Conservation (phyloP, 345 rosid genomes). For the Atalantia buxifolia region DNA sequence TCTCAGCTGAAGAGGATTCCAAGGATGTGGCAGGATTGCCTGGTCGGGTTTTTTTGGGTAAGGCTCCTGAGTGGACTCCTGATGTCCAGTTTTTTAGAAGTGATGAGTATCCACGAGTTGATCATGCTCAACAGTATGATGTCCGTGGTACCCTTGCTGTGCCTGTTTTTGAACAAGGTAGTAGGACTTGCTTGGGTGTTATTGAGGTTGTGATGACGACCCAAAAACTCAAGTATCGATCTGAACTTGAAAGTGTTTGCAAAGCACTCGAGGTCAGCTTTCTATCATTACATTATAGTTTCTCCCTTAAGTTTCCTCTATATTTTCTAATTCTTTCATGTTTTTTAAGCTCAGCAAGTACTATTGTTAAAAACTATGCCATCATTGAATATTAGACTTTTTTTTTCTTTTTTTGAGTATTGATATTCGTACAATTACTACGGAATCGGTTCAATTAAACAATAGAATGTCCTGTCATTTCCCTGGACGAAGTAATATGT, state of each 20-base stretch:
- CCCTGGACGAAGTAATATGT: not conserved
- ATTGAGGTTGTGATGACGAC: conserved; percentile 84
- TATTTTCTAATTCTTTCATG: not conserved
- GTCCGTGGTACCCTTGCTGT: conserved; percentile 87
- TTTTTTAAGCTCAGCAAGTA: not conserved
- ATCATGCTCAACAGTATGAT: conserved; percentile 65
- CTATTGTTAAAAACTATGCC: not conserved
- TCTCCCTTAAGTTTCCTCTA: not conserved
- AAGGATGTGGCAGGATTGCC: conserved; percentile 70
- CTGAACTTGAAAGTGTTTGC: conserved; percentile 82
- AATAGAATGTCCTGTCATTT: not conserved
- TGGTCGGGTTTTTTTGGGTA: conserved; percentile 75
- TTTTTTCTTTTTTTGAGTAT: not conserved
- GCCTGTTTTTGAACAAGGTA: conserved; percentile 88
- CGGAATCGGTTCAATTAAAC: not conserved
- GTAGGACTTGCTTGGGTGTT: conserved; percentile 82
- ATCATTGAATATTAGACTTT: not conserved
- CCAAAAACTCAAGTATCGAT: conserved; percentile 56
- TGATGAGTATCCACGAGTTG: conserved; percentile 78
- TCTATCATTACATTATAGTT: conserved; percentile 9
- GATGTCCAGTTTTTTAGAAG: conserved; percentile 85
- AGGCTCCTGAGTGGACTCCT: conserved; percentile 96
- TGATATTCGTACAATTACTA: not conserved
- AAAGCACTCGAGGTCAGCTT: conserved; percentile 80
- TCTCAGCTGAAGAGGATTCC: conserved; percentile 69